Percentiles rank a stretch among this genome's conserved stretches.
Evolutionary conservation across 352 stramenopile species (phyloP).

Genomic region (Phytophthora fragariaefolia): DNA sequence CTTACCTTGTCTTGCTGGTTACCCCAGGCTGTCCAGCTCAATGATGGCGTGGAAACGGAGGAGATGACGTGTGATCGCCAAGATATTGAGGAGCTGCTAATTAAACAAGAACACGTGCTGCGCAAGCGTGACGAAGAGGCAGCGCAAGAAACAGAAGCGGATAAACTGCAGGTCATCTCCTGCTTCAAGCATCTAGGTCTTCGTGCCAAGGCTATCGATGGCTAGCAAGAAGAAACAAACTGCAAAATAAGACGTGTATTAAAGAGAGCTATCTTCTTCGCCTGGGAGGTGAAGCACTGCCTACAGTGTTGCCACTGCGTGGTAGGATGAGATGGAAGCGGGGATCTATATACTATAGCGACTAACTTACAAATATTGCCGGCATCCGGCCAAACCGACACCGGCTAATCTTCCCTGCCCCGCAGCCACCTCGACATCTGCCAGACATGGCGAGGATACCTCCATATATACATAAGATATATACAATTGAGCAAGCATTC

Average conservation of each 20-base stretch:
- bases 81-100: constrained; percentile 55
- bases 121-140: constrained; percentile 53
- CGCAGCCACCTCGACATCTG: constrained; percentile 5
- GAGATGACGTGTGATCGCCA: constrained; percentile 55
- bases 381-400: constrained; percentile 6
- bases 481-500: constrained; percentile 41
- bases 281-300: constrained; percentile 7
- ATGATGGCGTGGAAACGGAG: constrained; percentile 39
- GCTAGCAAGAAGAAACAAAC: neutral
- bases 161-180: constrained; percentile 69
- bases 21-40: constrained; percentile 55
- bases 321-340: neutral
- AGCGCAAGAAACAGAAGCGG: constrained; percentile 34
- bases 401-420: constrained; percentile 31
- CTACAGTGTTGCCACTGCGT: neutral
- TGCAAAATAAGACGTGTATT: constrained; percentile 32
- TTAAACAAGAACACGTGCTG: constrained; percentile 49
- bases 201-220: constrained; percentile 45
- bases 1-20: constrained; percentile 1
- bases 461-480: constrained; percentile 51
- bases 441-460: constrained; percentile 17
- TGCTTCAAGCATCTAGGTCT: constrained; percentile 76
- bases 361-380: constrained; percentile 51
- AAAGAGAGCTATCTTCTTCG: constrained; percentile 10
- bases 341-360: constrained; percentile 47